Evolutionary conservation across 768 basidiomycete genomes (phyloP), one percentile per base, ranked within the genome.

Genomic region (Cubamyces lactineus): DNA sequence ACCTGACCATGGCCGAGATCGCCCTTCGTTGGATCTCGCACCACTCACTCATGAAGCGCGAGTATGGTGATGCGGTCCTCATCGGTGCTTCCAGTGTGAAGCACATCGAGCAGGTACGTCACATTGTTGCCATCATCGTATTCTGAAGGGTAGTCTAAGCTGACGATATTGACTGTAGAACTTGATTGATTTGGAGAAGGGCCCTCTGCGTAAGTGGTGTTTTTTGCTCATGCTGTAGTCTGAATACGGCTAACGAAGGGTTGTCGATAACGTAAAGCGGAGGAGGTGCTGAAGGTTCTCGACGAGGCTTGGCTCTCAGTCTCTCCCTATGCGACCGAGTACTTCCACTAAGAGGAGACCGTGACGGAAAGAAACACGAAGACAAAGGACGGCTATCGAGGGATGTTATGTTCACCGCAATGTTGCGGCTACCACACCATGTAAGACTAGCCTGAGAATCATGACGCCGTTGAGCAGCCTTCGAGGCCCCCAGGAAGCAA

Each of bases 61-160:
- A 84, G 63, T 66, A 76, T 26, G 79, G 82, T 12, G 82, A 84
- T 66, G 71, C 80, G 19, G 74, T 87, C 59, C 73, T 88, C 59
- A 87, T 89, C 65, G 86, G 86, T 21, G 86, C 86, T 26, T 84
- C 82, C 2, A 84, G 78, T 59, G 53, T 82, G 63, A 74, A 76
- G 30, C 87, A 89, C 65, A 82, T 87, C 50, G 79, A 86, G 69
- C 74, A 81, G 73, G 81, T 79, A 24, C 39, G 54, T 63, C 54
- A 48, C 6, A n/a, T 12, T 8, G 7, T 24, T 3, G 30, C 3
- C 41, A 51, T 17, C 43, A 19, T 34, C n/a, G 46, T 47, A 5
- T 19, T 2, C 12, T 23, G 8, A 21, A 2, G 19, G 45, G n/a
- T 11, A 11, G 9, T 34, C 6, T 6, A 7, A 17, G 51, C n/a